Evolutionary conservation across 768 basidiomycete species (phyloP).

Genomic region (Auricularia auricula-judae): DNA sequence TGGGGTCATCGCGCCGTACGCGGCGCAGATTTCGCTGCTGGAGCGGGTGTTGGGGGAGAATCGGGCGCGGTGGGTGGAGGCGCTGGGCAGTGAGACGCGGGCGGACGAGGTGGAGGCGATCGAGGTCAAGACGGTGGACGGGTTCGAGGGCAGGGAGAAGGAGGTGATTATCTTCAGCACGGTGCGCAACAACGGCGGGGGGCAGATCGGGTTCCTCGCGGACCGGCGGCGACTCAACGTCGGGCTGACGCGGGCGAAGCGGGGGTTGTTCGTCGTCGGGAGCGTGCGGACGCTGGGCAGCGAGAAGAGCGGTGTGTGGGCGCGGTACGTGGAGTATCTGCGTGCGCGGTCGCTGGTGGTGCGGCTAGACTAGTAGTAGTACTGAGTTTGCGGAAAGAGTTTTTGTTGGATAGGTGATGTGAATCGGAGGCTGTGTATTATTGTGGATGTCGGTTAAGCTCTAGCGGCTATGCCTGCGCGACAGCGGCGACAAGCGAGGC

Average conservation of each 20-base stretch:
- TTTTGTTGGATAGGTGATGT: background rate
- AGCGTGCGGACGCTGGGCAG: slow-evolving; percentile 49
- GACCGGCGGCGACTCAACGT: slow-evolving; percentile 83
- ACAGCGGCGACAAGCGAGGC: slow-evolving; percentile 1
- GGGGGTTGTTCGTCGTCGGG: slow-evolving; percentile 75
- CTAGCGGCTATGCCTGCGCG: background rate
- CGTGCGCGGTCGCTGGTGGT: background rate
- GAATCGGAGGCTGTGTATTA: background rate
- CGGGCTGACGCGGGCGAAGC: slow-evolving; percentile 77
- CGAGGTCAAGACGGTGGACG: slow-evolving; percentile 89
- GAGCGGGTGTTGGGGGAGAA: slow-evolving; percentile 57
- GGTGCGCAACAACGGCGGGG: slow-evolving; percentile 67
- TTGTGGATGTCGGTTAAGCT: background rate
- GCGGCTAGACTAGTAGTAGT: background rate
- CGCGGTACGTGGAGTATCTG: slow-evolving; percentile 48
- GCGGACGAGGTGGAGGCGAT: slow-evolving; percentile 53
- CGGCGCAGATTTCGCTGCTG: slow-evolving; percentile 71
- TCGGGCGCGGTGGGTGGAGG: slow-evolving; percentile 38
- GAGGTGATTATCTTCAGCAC: slow-evolving; percentile 88
- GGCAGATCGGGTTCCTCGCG: slow-evolving; percentile 80
- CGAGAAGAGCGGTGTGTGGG: slow-evolving; percentile 46
- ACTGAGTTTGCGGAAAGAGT: background rate
- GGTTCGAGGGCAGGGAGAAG: slow-evolving; percentile 91
- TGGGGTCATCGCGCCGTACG: slow-evolving; percentile 88
- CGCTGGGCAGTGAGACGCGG: slow-evolving; percentile 51